phyloP scores from a whole-genome alignment of 208 protist genomes.

The Angomonas deanei region DNA sequence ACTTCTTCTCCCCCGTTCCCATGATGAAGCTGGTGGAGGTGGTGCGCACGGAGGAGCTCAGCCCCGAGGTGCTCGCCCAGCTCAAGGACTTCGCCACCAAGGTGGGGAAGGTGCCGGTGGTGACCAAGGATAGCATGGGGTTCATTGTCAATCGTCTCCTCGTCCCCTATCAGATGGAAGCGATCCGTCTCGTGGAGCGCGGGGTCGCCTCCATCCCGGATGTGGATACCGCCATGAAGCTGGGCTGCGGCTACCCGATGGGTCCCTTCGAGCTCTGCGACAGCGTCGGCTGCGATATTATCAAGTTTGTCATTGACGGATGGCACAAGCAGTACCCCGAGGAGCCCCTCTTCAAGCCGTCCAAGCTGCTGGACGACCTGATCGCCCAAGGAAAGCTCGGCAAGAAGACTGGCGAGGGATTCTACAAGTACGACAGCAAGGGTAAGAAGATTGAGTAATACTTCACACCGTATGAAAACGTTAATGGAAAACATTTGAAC shows the following conservation, averaged over 20 bases:
- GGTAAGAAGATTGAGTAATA: slow-evolving; percentile 7
- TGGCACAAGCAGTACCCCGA: slow-evolving; percentile 67
- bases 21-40: slow-evolving; percentile 92
- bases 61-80: slow-evolving; percentile 33
- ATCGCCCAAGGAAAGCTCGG: slow-evolving; percentile 75
- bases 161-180: slow-evolving; percentile 75
- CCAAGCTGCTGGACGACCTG: slow-evolving; percentile 39
- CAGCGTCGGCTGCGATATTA: slow-evolving; percentile 71
- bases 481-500: slow-evolving; percentile 5
- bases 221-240: slow-evolving; percentile 87
- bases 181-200: slow-evolving; percentile 68
- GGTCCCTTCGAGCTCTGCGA: slow-evolving; percentile 84
- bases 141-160: slow-evolving; percentile 91
- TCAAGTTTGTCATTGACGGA: slow-evolving; percentile 56
- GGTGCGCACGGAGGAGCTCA: slow-evolving; percentile 50
- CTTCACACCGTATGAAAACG: too few species aligned
- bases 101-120: slow-evolving; percentile 62
- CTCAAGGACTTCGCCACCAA: slow-evolving; percentile 40
- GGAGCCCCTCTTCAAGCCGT: slow-evolving; percentile 55
- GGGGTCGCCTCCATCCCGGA: slow-evolving; percentile 71
- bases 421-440: slow-evolving; percentile 73
- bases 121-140: slow-evolving; percentile 77
- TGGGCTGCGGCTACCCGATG: slow-evolving; percentile 88
- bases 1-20: slow-evolving; percentile 90
- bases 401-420: slow-evolving; percentile 84